phyloP scores from a whole-genome alignment of 768 basidiomycete species.

The Boletus reticulatus region DNA sequence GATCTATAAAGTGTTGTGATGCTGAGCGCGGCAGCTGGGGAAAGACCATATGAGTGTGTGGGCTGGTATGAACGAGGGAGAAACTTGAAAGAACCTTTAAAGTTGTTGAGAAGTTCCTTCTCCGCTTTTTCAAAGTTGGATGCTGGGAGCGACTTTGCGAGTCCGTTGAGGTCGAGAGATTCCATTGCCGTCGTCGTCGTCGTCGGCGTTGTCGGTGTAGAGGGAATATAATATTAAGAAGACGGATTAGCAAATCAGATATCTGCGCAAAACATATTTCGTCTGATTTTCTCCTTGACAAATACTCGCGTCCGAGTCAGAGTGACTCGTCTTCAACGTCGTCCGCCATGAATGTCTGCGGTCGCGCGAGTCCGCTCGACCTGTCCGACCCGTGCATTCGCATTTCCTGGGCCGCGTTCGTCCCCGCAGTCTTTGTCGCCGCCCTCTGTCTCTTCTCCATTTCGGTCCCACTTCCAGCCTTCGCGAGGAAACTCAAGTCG shows the following conservation, averaged over 20 bases:
- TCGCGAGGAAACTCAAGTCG: constrained; percentile 11
- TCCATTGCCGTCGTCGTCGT: constrained; percentile 46
- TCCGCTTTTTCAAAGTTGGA: constrained; percentile 74
- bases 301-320: too few species aligned
- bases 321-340: too few species aligned
- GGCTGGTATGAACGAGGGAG: not conserved
- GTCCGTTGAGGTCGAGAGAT: constrained; percentile 76
- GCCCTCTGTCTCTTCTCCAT: constrained; percentile 39
- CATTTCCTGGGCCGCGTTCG: constrained; percentile 48
- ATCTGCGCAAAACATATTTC: not conserved
- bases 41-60: constrained; percentile 19
- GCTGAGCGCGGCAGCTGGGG: constrained; percentile 73
- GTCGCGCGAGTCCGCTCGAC: constrained; percentile 30
- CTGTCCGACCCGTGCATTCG: constrained; percentile 47
- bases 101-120: constrained; percentile 77
- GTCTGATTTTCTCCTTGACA: too few species aligned
- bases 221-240: not conserved
- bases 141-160: constrained; percentile 70
- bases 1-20: constrained; percentile 85
- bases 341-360: constrained; percentile 16
- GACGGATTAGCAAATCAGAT: constrained; percentile 2
- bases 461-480: constrained; percentile 24
- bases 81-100: constrained; percentile 69
- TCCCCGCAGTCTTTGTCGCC: constrained; percentile 47
- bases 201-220: constrained; percentile 4